Base-by-base conservation (phyloP, 1,284 basidiomycete genomes). In the Austroboletus niveus region DNA sequence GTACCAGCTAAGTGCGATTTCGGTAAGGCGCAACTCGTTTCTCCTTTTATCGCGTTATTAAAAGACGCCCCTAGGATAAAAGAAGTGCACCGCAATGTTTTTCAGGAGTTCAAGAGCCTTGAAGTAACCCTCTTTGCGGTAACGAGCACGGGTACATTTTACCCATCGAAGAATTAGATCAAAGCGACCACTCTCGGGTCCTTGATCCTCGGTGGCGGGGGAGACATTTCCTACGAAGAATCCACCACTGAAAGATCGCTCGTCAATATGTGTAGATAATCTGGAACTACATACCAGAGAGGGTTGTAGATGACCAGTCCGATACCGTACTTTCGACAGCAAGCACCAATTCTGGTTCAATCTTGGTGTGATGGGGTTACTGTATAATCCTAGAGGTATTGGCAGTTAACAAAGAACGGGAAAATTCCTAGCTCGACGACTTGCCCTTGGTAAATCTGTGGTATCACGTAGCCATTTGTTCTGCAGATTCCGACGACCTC, bases 321-420 rank as follows among this genome's bases (percentile, higher is more conserved):
- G 45, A 85, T 61, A 20, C 76, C 79, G 61, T 73, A 80, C 59
- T 82, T 81, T 48, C 81, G 73, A 53, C 74, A 71, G 64, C 79
- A 80, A 2, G 79, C n/a, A 81, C 66, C 22, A 83, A 71, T 62
- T 84, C 81, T 1, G 77, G 54, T 56, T 84, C 80, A 44, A 80
- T 78, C 39, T 72, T 72, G 8, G 74, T 2, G 76, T 78, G 53
- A 81, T 68, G 1, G 77, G 74, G 49, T 80, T 81, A 17, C 17
- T 17, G 17, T 17, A 61, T 80, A 81, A 79, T 78, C 12, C 75
- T 73, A 27, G 2, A 10, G 8, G 29, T 9, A 12, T 46, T 2
- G 8, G 17, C 17, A 17, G 15, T 46, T 11, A 31, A 22, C 11
- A 17, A 47, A 5, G 22, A 42, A 8, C 4, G 17, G 6, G 10